A percentile compares a stretch with the other conserved stretches of the same genome.
Evolutionary conservation across 2,329 filamentous ascomycete species (phyloP).

Genomic region (Microsporum canis): DNA sequence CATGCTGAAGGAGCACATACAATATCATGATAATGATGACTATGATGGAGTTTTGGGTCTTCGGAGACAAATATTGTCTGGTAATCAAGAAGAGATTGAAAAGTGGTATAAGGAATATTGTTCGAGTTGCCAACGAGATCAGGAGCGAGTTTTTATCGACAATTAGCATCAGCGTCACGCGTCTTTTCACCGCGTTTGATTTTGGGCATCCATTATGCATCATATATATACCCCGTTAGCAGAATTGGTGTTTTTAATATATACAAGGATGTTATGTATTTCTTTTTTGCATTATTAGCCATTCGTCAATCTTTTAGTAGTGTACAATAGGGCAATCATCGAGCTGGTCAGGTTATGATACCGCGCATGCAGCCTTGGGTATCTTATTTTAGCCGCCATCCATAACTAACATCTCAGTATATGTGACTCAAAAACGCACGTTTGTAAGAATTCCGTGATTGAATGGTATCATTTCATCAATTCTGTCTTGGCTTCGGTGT

Average conservation of each 20-base stretch:
- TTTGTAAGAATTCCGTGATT: not conserved
- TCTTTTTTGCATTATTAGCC: not conserved
- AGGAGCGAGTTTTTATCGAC: slow-evolving; percentile 17
- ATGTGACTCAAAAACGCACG: not conserved
- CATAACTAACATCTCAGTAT: not conserved
- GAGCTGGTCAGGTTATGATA: not conserved
- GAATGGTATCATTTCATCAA: slow-evolving; percentile 20
- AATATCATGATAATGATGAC: slow-evolving; percentile 14
- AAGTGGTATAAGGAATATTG: slow-evolving; percentile 53
- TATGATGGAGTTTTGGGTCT: slow-evolving; percentile 17
- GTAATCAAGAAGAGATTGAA: slow-evolving; percentile 36
- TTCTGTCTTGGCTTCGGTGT: slow-evolving; percentile 55
- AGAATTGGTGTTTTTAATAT: not conserved
- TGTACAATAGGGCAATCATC: not conserved
- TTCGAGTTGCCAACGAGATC: slow-evolving; percentile 45
- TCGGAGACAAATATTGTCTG: slow-evolving; percentile 24
- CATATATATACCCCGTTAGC: not conserved
- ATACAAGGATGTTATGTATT: not conserved
- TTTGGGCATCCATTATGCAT: not conserved
- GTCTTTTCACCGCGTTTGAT: not conserved
- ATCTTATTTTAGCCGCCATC: not conserved
- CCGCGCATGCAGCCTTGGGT: not conserved
- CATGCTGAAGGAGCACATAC: slow-evolving; percentile 30
- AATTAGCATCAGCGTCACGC: not conserved
- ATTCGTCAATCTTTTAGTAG: not conserved